These are phyloP conservation scores for Lachnellula cervina DNA, from an alignment of 2,329 filamentous ascomycete species.

Conservation along the genomic window DNA sequence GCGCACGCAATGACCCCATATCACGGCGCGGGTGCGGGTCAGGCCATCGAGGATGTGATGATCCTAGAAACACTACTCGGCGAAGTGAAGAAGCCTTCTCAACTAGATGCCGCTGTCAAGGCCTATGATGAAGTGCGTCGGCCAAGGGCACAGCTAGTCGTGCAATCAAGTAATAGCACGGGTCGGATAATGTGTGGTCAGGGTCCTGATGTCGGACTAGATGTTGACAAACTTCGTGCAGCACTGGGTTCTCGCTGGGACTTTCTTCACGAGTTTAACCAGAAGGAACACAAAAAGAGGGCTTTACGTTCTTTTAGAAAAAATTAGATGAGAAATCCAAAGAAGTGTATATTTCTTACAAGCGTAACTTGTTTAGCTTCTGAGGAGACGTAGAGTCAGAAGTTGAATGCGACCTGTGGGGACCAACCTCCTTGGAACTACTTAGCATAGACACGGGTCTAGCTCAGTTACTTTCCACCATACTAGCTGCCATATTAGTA, in stretches of 20 bases:
- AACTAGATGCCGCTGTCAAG: slow-evolving; percentile 40
- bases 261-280: not conserved
- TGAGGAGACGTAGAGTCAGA: too few relatives aligned
- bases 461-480: too few relatives aligned
- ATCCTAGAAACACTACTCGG: slow-evolving; percentile 40
- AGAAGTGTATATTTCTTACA: too few relatives aligned
- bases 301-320: not conserved
- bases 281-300: not conserved
- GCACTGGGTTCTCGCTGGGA: not conserved
- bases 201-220: not conserved
- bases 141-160: not conserved
- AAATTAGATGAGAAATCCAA: too few relatives aligned
- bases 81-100: slow-evolving; percentile 28
- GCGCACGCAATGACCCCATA: slow-evolving; percentile 57
- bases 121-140: slow-evolving; percentile 39
- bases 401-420: too few relatives aligned
- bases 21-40: slow-evolving; percentile 51
- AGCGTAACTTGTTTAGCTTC: too few relatives aligned
- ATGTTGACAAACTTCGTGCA: not conserved
- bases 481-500: too few relatives aligned
- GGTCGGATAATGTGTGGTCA: not conserved
- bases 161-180: not conserved
- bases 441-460: too few relatives aligned
- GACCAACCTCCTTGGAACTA: too few relatives aligned
- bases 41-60: slow-evolving; percentile 48